Evolutionary conservation across 306 rosid genomes (phyloP), one percentile per base, ranked within the genome.

Genomic region (Biancaea sappan): DNA sequence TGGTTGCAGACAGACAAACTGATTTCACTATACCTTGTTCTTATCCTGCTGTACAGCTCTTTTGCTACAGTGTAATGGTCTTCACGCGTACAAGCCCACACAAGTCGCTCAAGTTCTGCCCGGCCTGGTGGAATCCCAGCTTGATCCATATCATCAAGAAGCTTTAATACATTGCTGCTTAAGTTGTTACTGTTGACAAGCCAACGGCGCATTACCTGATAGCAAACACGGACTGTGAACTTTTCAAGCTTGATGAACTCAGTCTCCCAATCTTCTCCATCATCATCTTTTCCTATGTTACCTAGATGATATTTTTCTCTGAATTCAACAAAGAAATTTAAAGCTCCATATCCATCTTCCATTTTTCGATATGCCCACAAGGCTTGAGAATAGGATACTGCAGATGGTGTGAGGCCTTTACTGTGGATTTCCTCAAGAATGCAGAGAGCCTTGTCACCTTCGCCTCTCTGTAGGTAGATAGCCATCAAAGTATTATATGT

Each of bases 1-100:
- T 92, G 99, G 86, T 94, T 94, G 79, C 99, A 94, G 61, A 88
- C 95, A 0, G 95, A 88, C 81, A 94, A 71, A 41, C 93, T 90
- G 82, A 94, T 90, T 51, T 81, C 88, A 59, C 77, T 77, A 31
- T 84, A 41, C 69, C 82, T 77, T 59, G 78, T 91, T 80, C 99
- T 86, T 75, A 92, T 90, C 76, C 92, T 81, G 40, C 15, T 34
- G 77, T 94, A 94, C 64, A 94, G 81, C 63, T 92, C 99, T 85
- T 88, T 94, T 6, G 85, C 88, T 67, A 92, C 99, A 24, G 26
- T 66, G 69, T 82, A 84, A 83, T 92, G 95, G 9, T 90, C 93
- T 74, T 83, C 92, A n/a, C 93, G 84, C 54, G 99, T 90, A 80
- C 97, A 94, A 81, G 99, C 97, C 99, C 95, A 94, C 38, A 75